A percentile compares a stretch with the other conserved stretches of the same genome.
These are phyloP conservation scores for Cladophialophora bantiana DNA, from an alignment of 2,329 filamentous ascomycete genomes.

Conservation along the genomic window DNA sequence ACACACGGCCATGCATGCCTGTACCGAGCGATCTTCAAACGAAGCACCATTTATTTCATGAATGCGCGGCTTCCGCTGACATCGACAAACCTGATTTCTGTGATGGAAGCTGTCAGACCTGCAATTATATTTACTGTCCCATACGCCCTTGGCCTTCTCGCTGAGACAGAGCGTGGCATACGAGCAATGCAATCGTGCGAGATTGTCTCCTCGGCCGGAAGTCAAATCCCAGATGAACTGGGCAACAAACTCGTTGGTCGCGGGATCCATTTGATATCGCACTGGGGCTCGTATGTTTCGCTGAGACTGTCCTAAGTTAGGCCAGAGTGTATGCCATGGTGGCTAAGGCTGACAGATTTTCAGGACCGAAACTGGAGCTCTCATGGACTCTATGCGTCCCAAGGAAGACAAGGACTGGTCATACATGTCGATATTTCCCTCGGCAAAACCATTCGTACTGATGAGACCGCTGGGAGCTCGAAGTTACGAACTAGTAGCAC, in stretches of 20 bases:
- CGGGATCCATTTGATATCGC: conserved; percentile 58
- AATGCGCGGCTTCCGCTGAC: conserved; percentile 65
- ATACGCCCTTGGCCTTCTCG: conserved; percentile 68
- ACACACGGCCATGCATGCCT: conserved; percentile 64
- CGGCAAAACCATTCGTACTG: conserved; percentile 53
- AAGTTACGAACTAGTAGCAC: conserved; percentile 63
- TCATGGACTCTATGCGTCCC: conserved; percentile 68
- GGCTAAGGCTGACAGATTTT: conserved; percentile 46
- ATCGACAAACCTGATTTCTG: conserved; percentile 53
- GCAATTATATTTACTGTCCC: conserved; percentile 67
- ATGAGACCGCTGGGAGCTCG: conserved; percentile 50
- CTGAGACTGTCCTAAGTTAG: background rate
- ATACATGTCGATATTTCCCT: conserved; percentile 59
- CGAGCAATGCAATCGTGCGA: conserved; percentile 55
- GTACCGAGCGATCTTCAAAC: conserved; percentile 60
- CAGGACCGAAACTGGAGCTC: conserved; percentile 70
- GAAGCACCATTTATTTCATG: conserved; percentile 60
- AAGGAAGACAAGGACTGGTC: conserved; percentile 64
- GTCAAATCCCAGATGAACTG: conserved; percentile 59
- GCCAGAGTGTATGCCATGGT: background rate
- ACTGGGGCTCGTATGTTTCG: conserved; percentile 1
- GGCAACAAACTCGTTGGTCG: conserved; percentile 61
- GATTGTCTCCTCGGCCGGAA: conserved; percentile 69
- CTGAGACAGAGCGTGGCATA: conserved; percentile 64
- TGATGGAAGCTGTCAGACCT: conserved; percentile 52